These are phyloP conservation scores for Botrytis galanthina DNA, from an alignment of 2,329 filamentous ascomycete species.

Conservation along the genomic window DNA sequence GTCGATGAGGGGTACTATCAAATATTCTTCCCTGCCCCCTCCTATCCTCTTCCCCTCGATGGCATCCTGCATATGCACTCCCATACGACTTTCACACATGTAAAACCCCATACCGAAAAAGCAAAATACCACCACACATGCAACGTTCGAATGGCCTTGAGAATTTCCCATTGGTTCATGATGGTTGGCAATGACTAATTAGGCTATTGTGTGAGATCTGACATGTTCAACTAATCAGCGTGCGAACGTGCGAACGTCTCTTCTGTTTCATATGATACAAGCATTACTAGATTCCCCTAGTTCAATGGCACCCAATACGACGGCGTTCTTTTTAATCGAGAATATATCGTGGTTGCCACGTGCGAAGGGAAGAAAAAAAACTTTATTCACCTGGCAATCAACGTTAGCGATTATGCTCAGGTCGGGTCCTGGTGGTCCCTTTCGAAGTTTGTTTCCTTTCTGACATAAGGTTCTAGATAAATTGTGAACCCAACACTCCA, in stretches of 20 bases:
- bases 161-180: not conserved
- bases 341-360: constrained; percentile 5
- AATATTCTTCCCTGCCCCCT: not conserved
- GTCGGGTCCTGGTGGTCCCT: not conserved
- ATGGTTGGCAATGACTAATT: not conserved
- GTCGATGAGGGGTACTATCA: not conserved
- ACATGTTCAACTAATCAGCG: not conserved
- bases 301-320: not conserved
- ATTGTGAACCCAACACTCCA: not conserved
- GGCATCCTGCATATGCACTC: not conserved
- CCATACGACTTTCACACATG: not conserved
- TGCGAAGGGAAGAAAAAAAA: not conserved
- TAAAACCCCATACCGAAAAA: not conserved
- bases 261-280: not conserved
- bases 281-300: not conserved
- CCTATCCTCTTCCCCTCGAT: not conserved
- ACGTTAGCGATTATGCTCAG: too few relatives aligned
- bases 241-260: not conserved
- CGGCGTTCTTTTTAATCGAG: not conserved
- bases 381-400: not conserved
- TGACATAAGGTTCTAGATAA: not conserved
- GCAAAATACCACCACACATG: not conserved
- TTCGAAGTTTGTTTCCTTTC: not conserved
- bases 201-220: not conserved
- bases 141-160: not conserved